These are phyloP conservation scores for Gymnopus androsaceus DNA, from an alignment of 1,284 basidiomycete species.

Conservation along the genomic window DNA sequence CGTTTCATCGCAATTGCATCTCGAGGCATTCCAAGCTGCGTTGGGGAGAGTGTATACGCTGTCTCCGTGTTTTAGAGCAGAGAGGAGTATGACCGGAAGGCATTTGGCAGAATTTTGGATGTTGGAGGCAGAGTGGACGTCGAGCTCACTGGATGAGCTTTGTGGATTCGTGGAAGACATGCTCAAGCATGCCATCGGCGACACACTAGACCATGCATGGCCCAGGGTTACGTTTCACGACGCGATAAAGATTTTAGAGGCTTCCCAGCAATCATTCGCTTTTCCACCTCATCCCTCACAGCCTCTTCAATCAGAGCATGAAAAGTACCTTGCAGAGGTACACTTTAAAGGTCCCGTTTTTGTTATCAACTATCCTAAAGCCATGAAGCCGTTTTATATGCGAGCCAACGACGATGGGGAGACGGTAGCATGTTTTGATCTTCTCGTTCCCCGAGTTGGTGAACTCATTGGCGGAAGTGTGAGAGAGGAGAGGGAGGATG, in stretches of 20 bases:
- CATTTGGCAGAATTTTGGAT: slow-evolving; percentile 99
- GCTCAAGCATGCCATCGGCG: slow-evolving; percentile 49
- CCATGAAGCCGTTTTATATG: slow-evolving; percentile 97
- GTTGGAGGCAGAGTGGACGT: slow-evolving; percentile 88
- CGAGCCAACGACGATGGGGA: slow-evolving; percentile 49
- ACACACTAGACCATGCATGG: slow-evolving; percentile 38
- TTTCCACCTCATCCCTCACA: slow-evolving; percentile 72
- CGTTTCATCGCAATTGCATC: slow-evolving; percentile 93
- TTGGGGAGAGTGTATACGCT: slow-evolving; percentile 88
- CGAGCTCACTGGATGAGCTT: slow-evolving; percentile 47
- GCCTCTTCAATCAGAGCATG: slow-evolving; percentile 86
- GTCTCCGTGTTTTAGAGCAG: slow-evolving; percentile 91
- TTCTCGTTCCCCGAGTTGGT: slow-evolving; percentile 86
- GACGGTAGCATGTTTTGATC: slow-evolving; percentile 93
- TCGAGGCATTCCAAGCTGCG: slow-evolving; percentile 84
- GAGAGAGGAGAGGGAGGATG: slow-evolving; percentile 78
- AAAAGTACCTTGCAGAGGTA: slow-evolving; percentile 83
- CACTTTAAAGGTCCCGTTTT: slow-evolving; percentile 79
- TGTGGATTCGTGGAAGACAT: slow-evolving; percentile 74
- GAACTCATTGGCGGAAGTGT: slow-evolving; percentile 93
- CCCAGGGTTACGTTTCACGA: slow-evolving; percentile 76
- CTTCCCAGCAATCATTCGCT: slow-evolving; percentile 42
- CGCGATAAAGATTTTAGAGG: slow-evolving; percentile 65
- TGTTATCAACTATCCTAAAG: slow-evolving; percentile 85
- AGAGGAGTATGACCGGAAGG: slow-evolving; percentile 84